phyloP scores from a whole-genome alignment of 176 grass and related monocot species.

The Carex cristatella region DNA sequence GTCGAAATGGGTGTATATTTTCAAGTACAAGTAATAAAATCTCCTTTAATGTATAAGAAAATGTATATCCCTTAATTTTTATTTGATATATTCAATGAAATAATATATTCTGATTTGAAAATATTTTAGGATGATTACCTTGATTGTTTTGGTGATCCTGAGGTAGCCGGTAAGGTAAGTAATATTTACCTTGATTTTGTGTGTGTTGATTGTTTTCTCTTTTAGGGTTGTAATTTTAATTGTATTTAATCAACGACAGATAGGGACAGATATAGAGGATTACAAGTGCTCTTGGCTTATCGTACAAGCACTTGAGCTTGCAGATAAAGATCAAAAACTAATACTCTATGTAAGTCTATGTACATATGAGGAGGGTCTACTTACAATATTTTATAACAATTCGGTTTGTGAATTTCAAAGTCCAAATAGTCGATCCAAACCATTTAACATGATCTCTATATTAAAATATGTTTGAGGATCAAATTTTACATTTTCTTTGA shows the following conservation, averaged over 20 bases:
- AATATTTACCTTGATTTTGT: not conserved
- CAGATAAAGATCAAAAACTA: conserved; percentile 32
- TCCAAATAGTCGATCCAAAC: no score
- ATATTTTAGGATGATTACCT: conserved; percentile 67
- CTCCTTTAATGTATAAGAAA: not conserved
- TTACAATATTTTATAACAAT: no score
- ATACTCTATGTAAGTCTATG: conserved; percentile 40
- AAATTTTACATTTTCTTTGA: no score
- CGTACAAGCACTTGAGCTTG: conserved; percentile 46
- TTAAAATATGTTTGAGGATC: no score
- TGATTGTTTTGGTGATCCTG: conserved; percentile 80
- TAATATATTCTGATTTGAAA: not conserved
- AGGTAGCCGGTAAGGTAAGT: conserved; percentile 54
- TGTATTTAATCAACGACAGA: conserved; percentile 22
- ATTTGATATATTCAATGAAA: not conserved
- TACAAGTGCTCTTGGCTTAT: conserved; percentile 74
- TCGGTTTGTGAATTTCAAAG: no score
- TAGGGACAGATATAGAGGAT: conserved; percentile 73
- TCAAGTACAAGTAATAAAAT: conserved; percentile 56
- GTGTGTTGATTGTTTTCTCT: not conserved
- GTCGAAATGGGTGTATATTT: conserved; percentile 63
- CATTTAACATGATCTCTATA: no score
- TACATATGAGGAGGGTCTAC: no score
- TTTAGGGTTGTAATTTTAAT: conserved; percentile 5
- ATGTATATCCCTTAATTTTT: not conserved